Evolutionary conservation across 768 basidiomycete genomes (phyloP), one percentile per base, ranked within the genome.

Genomic region (Kwoniella botswanensis): DNA sequence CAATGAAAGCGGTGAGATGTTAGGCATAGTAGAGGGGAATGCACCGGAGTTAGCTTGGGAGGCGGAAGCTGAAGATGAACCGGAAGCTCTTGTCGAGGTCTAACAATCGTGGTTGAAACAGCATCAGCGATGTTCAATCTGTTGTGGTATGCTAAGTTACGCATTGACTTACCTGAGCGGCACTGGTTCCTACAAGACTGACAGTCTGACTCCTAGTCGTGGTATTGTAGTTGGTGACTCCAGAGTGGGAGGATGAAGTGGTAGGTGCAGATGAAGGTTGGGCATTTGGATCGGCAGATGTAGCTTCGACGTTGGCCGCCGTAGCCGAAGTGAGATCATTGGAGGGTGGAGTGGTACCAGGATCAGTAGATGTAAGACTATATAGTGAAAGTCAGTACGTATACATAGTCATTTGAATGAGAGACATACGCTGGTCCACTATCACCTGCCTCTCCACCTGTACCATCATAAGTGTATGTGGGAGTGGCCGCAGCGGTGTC

Each of bases 351-450:
- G 63, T 63, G 2, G 21, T 26, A 13, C 63, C 63, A 4, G 63
- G 6, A 35, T 59, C 67, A 26, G 60, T 56, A 29, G 50, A 21
- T 17, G 67, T 68, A 4, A 68, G 26, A 29, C 67, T 68, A 54
- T 68, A 54, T 41, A 35, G 21, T 22, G 24, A 22, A 18, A 12
- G 21, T 46, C 41, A 24, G 56, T 50, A 18, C 44, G 24, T 41
- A 22, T 65, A 21, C 26, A 44, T 12, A 13, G 15, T 9, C n/a
- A 0, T 6, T 13, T 4, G 62, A 15, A 26, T 44, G 18, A 10
- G 6, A 54, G 22, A 70, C 68, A 65, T 50, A 70, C 68, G 46
- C 57, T 4, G 68, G 68, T 22, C 68, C 68, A 52, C 43, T 43
- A 54, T 65, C 68, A 4, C 21, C 13, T 15, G 63, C 68, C 21